These are phyloP conservation scores for Aspergillus affinis DNA, from an alignment of 495 filamentous ascomycete species.

Conservation along the genomic window DNA sequence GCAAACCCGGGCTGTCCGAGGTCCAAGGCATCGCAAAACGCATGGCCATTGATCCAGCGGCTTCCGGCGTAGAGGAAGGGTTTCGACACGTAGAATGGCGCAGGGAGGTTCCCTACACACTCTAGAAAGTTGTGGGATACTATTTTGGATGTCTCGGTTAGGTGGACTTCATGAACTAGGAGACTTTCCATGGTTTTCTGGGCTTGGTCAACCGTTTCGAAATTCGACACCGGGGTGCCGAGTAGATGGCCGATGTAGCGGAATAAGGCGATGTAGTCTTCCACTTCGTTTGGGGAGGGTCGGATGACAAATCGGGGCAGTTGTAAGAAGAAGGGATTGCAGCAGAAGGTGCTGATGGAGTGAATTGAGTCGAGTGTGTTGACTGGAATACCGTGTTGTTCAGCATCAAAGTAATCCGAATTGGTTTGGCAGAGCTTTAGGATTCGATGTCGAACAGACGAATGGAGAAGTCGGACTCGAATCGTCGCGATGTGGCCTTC, in stretches of 20 bases:
- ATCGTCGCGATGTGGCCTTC: constrained; percentile 63
- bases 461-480: constrained; percentile 69
- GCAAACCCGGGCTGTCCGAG: constrained; percentile 48
- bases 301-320: constrained; percentile 69
- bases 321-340: constrained; percentile 62
- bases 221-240: constrained; percentile 56
- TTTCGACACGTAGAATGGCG: constrained; percentile 49
- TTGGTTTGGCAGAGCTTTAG: constrained; percentile 47
- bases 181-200: constrained; percentile 61
- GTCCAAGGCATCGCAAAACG: constrained; percentile 52
- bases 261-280: constrained; percentile 70
- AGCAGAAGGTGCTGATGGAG: constrained; percentile 65
- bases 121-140: constrained; percentile 71
- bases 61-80: constrained; percentile 44
- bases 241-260: constrained; percentile 66
- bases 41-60: constrained; percentile 52
- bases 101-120: constrained; percentile 56
- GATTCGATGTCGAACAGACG: constrained; percentile 66
- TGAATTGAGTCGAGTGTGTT: constrained; percentile 68
- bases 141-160: constrained; percentile 54
- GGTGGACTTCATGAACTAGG: constrained; percentile 57
- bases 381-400: constrained; percentile 62
- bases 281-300: constrained; percentile 53
- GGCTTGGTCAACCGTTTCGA: constrained; percentile 55
- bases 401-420: constrained; percentile 60